phyloP scores from a whole-genome alignment of 345 rosid genomes.

The Dipteronia sinensis region DNA sequence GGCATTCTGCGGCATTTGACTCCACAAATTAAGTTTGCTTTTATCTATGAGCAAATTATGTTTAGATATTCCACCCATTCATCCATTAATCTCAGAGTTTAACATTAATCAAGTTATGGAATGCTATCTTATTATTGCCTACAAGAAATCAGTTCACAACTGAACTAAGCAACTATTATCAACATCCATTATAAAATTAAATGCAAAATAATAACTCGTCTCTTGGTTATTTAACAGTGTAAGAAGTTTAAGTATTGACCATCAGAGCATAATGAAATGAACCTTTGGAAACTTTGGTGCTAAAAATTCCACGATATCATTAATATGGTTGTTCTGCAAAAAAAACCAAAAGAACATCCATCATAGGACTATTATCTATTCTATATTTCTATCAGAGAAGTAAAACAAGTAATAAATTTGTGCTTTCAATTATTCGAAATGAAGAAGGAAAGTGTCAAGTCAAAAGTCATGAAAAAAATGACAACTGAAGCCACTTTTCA shows the following conservation, averaged over 20 bases:
- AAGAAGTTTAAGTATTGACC: conserved; percentile 18
- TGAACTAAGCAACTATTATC: neutral
- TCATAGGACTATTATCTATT: conserved; percentile 1
- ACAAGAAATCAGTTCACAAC: neutral
- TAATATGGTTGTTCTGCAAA: conserved; percentile 56
- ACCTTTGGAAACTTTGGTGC: conserved; percentile 64
- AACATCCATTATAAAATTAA: conserved; percentile 1
- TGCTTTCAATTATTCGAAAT: neutral
- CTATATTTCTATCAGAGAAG: neutral
- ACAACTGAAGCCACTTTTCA: neutral
- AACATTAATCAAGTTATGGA: neutral
- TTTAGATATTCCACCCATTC: too few species aligned
- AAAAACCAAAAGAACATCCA: conserved; percentile 14
- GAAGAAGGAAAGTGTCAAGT: neutral
- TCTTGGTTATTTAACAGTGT: neutral
- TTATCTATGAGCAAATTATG: neutral
- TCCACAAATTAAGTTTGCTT: neutral
- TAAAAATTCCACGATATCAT: conserved; percentile 46
- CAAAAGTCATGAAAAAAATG: neutral
- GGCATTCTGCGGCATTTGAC: neutral
- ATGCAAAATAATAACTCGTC: neutral
- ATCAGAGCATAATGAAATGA: conserved; percentile 24
- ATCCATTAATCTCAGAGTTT: neutral
- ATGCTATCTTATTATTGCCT: neutral
- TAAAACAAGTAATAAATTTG: neutral